Conservation (phyloP, 208 protist species). For the Novymonas esmeraldas region DNA sequence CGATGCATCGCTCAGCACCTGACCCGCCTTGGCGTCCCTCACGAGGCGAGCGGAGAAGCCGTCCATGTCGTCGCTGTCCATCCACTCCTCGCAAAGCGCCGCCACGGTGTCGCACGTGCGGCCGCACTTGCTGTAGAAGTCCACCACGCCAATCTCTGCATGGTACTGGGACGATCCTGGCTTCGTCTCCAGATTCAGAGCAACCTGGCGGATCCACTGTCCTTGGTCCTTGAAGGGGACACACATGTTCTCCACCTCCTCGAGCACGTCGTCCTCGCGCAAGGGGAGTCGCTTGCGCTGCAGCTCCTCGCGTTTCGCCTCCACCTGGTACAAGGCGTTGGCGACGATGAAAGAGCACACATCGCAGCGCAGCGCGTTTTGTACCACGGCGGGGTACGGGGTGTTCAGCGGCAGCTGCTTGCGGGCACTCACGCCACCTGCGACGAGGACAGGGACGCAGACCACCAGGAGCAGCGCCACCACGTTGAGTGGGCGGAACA, state of each 20-base stretch:
- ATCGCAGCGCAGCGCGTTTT: constrained; percentile 60
- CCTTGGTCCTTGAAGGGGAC: constrained; percentile 65
- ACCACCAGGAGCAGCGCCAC: constrained; percentile 10
- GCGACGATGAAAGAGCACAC: constrained; percentile 52
- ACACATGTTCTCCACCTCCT: constrained; percentile 70
- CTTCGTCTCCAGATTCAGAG: constrained; percentile 27
- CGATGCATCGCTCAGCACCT: constrained; percentile 11
- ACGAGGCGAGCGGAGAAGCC: constrained; percentile 37
- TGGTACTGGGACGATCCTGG: constrained; percentile 12
- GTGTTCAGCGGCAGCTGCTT: constrained; percentile 62
- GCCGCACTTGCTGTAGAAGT: constrained; percentile 58
- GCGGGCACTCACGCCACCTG: neutral
- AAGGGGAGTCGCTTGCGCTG: constrained; percentile 41
- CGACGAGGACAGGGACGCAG: neutral
- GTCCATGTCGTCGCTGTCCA: constrained; percentile 47
- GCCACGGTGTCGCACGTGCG: constrained; percentile 64
- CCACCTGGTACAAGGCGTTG: constrained; percentile 44
- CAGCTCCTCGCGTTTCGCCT: constrained; percentile 25
- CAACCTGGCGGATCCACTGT: constrained; percentile 69
- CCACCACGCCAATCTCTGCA: constrained; percentile 20
- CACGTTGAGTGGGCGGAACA: neutral
- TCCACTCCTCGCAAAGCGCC: constrained; percentile 52
- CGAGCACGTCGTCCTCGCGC: constrained; percentile 71
- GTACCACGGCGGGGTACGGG: constrained; percentile 46
- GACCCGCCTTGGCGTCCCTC: constrained; percentile 1